Base-by-base conservation (phyloP, 257 asterid genomes). In the Pogostemon cablin region DNA sequence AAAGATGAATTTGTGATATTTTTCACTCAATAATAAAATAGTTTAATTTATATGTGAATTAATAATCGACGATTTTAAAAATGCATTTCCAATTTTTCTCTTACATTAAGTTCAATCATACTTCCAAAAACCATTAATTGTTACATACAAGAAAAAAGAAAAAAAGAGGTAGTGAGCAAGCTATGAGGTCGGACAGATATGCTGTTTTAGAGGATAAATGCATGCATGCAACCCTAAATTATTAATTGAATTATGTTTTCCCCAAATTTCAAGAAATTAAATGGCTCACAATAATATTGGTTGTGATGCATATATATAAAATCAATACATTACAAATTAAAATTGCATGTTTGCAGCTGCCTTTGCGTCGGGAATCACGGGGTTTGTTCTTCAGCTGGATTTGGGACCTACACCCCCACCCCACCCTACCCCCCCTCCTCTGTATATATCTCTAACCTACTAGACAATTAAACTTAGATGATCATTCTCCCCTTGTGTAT, bases 361-460 rank as follows among this genome's bases (percentile, higher is more conserved):
- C 88, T 81, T 80, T 81, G 81, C 90, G 90, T 81, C 90, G 93
- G 86, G 93, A 87, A 87, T 87, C 90, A 83, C 90, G 90, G 88
- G 83, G 64, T 67, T 80, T 87, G 87, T 79, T 74, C 88, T 77
- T 65, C 71, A 69, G 76, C 84, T 74, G 73, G 78, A 75, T 54
- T 66, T 6, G 76, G 80, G 85, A 60, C 92, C 85, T 75, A 78
- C 32, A 25, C 32, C 32, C 32, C 32, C 32, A 25, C 32, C 76
- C 73, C 32, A 32, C 49, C 55, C 50, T 41, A 40, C 70, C 25
- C 25, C 25, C 1, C 32, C 32, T 25, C 32, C 32, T 25, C 32
- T 25, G 32, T 25, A 25, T 25, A 25, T 25, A 25, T 25, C 32
- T 25, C 44, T 44, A 3, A 75, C 53, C 49, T 65, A 20, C 64